Percentiles rank a stretch among this genome's conserved stretches.
phyloP scores from a whole-genome alignment of 2,329 filamentous ascomycete species.

The Colletotrichum sp. region DNA sequence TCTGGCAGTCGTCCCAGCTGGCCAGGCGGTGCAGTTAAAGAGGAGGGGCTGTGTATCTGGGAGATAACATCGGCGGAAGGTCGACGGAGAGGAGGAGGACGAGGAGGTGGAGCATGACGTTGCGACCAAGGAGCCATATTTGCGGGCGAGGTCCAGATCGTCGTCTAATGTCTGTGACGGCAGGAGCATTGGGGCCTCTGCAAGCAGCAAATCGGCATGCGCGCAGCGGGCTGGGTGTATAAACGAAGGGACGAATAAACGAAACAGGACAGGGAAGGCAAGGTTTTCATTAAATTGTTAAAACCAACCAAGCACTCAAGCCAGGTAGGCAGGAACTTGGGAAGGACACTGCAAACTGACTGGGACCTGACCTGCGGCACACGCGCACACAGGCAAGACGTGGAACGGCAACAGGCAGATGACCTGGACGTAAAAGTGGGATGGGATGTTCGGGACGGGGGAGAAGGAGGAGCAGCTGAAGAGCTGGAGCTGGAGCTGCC shows the following conservation, averaged over 20 bases:
- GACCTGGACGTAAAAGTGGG: neutral
- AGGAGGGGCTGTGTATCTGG: conserved; percentile 38
- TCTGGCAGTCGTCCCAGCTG: conserved; percentile 25
- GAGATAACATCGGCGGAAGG: conserved; percentile 35
- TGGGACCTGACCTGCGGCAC: neutral
- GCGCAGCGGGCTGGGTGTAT: neutral
- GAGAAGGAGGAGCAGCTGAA: neutral
- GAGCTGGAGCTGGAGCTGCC: neutral
- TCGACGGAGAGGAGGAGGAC: conserved; percentile 19
- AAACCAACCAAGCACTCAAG: neutral
- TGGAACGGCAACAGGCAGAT: neutral
- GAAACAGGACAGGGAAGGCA: neutral
- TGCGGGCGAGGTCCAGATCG: conserved; percentile 14
- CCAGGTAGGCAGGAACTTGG: neutral
- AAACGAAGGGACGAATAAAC: neutral
- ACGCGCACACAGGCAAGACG: neutral
- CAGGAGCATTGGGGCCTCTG: conserved; percentile 12
- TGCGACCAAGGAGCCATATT: conserved; percentile 37
- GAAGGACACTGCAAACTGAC: neutral
- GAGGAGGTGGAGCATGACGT: conserved; percentile 24
- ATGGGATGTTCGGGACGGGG: neutral
- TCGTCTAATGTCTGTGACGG: conserved; percentile 21
- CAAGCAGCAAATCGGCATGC: neutral
- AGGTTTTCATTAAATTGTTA: neutral
- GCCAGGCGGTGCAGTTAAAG: conserved; percentile 24